Conservation (phyloP, 2,329 filamentous ascomycete genomes). For the Cordyceps cicadae region DNA sequence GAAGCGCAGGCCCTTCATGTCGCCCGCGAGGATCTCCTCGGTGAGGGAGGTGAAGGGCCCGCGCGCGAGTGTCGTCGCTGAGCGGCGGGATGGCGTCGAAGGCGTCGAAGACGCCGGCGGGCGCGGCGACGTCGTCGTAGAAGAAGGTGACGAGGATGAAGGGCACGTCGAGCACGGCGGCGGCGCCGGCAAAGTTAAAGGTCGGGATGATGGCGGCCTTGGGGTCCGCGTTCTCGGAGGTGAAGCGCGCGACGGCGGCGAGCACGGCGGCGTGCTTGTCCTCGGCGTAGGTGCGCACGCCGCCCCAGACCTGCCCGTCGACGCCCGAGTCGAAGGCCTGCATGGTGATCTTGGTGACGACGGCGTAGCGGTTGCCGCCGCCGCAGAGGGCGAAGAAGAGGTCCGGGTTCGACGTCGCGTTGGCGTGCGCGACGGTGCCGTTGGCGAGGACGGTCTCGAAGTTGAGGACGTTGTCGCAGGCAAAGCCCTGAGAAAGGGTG, state of each 20-base stretch:
- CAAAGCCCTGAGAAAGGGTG: constrained; percentile 23
- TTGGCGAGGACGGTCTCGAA: constrained; percentile 36
- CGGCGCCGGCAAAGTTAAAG: constrained; percentile 10
- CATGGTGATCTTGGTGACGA: constrained; percentile 21
- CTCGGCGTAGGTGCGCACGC: constrained; percentile 10
- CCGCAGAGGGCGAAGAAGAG: constrained; percentile 38
- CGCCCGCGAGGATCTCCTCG: constrained; percentile 10
- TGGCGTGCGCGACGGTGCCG: constrained; percentile 33
- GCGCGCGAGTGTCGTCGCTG: constrained; percentile 37
- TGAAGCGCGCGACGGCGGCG: constrained; percentile 11
- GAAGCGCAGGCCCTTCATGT: constrained; percentile 15
- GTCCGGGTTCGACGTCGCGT: constrained; percentile 26
- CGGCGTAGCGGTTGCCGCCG: constrained; percentile 39
- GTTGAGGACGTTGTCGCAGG: constrained; percentile 30
- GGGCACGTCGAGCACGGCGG: constrained; percentile 6
- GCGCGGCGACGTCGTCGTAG: constrained; percentile 49
- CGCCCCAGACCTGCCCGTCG: constrained; percentile 12
- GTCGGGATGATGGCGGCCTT: constrained; percentile 14
- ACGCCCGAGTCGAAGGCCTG: constrained; percentile 7
- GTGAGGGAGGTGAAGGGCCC: constrained; percentile 36
- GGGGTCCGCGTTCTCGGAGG: constrained; percentile 10
- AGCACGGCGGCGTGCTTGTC: constrained; percentile 10
- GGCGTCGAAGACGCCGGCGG: constrained; percentile 44
- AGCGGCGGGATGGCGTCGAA: constrained; percentile 41
- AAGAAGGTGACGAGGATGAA: constrained; percentile 27